Evolutionary conservation across 345 rosid genomes (phyloP), one percentile per base, ranked within the genome.

Genomic region (Microcos paniculata): DNA sequence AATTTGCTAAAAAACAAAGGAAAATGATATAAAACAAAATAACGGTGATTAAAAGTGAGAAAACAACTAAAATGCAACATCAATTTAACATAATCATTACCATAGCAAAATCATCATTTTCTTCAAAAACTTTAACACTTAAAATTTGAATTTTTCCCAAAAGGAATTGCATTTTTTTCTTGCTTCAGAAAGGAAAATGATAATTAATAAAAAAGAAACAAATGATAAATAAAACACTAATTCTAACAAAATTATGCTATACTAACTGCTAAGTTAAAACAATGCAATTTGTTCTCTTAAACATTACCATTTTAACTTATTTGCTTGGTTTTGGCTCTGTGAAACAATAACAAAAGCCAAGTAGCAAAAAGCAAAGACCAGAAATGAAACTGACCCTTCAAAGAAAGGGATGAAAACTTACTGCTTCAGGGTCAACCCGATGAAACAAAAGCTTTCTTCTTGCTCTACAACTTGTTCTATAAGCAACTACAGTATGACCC

Each of bases 401-500:
- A 48, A 11, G 6, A 15, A 63, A 63, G 8, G 71, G 15, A 2
- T 4, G 63, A 48, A 55, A 80, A 82, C 90, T 84, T 82, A 94
- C 98, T 46, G 97, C 92, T 85, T 94, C 98, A 15, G 97, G 90
- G 68, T 94, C 98, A 45, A 84, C 96, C 62, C 97, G 87, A 78
- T 94, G 95, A 82, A 90, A 89, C 84, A 94, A 38, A 57, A 94
- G 95, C 78, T 94, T 94, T 80, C 98, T 88, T 49, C 92, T 80
- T 8, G 98, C 98, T 80, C 97, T 83, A 78, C 94, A 92, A 81
- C 98, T 92, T n/a, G 98, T 89, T 86, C 98, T 87, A 62, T 91
- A 94, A 57, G 98, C 98, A 62, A 92, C 83, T 62, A 94, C 98
- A 33, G 81, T 88, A 76, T 94, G 98, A 51, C 98, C 98, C 63